Evolutionary conservation across 169 alveolate genomes (phyloP), one percentile per base, ranked within the genome.

Genomic region (Plasmodium sp.): DNA sequence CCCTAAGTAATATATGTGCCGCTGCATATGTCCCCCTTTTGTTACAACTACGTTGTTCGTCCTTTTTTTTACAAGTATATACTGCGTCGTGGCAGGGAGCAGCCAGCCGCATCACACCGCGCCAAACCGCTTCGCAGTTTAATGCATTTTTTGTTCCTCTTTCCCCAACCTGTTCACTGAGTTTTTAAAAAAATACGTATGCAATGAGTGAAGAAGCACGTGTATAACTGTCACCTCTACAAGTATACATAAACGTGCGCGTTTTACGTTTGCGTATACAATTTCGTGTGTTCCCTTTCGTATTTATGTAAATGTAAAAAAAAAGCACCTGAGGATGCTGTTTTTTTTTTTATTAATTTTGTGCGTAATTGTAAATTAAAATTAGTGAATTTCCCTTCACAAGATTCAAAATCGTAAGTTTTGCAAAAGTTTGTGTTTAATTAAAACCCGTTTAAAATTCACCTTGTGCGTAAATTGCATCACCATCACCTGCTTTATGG

Each of bases 381-480:
- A 45, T 62, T 80, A 33, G 51, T 80, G 84, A 36, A 80, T 80
- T 41, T 12, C 74, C 33, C 34, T 80, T 80, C n/a, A n/a, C 56
- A 36, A n/a, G 34, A 80, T 80, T 43, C 48, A 80, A 80, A 80
- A 80, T 80, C 16, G 84, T 80, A 80, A 16, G 71, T 80, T n/a
- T 80, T 43, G 31, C 73, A 43, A 41, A 12, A 41, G 58, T 80
- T 80, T 80, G 84, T 80, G 74, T 33, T 80, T 80, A 80, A 80
- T 80, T 10, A 80, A 43, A 80, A 22, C 12, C 71, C 58, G 84
- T 80, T 39, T 80, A 43, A 80, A 80, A 12, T 43, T 80, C 18
- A 33, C 51, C 3, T 16, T 33, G 84, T 80, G 84, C 58, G 48
- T 80, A 80, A 43, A 45, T 80, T 80, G 27, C 71, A n/a, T 67